Evolutionary conservation across 306 rosid genomes (phyloP), one percentile per base, ranked within the genome.

Genomic region (Inga laurina): DNA sequence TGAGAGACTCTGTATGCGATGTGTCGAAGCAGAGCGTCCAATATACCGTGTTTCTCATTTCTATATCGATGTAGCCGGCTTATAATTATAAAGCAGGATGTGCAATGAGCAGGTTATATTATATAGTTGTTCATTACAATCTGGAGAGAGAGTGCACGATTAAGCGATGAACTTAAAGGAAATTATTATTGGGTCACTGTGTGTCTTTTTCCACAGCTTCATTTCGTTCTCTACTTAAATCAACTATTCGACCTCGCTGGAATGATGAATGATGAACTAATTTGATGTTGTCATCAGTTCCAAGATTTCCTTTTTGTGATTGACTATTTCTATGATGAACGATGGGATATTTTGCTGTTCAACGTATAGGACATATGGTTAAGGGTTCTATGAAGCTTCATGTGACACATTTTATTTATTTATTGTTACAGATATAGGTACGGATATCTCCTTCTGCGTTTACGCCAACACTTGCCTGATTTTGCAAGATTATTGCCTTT

Each of bases 161-260:
- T 45, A 43, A 48, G 37, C 10, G 52, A 79, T 7, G 10, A 45
- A 75, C 44, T 69, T 69, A 64, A 32, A 24, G 67, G 18, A 75
- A 79, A 30, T 75, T 46, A 70, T 80, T 82, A 75, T 67, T 54
- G 41, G 59, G 41, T 72, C 76, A 48, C 71, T 70, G 49, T 18
- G 73, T 70, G 72, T 77, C 14, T 70, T 62, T 30, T 6, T 59
- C 35, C 62, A n/a, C 71, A 13, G 19, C 32, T 72, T 49, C 70
- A 10, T 64, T 54, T 78, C 19, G 43, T 6, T 37, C 59, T 80
- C 14, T 30, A 16, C 76, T 10, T 45, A 13, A 45, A 75, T 32
- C 7, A 67, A 68, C 32, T 76, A 54, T 3, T 24, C 52, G 27
- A 27, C 19, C 56, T 59, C 56, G 62, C 22, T 57, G 68, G n/a